Base-by-base conservation (phyloP, 208 protist genomes). In the Herpetomonas samuelpessoai region DNA sequence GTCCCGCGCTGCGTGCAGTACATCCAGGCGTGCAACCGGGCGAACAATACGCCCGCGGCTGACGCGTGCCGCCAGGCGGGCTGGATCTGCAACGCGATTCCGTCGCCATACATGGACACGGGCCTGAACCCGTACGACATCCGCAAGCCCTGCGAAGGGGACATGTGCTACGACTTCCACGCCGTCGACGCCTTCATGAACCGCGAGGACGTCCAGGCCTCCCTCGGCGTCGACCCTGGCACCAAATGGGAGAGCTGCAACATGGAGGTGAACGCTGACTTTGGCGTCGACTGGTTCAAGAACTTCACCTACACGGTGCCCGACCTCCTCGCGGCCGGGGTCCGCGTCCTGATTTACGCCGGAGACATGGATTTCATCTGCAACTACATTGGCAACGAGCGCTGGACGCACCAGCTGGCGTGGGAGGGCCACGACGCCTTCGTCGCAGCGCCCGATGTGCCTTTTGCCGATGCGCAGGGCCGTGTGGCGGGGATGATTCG, bases 361-460 rank as follows among this genome's bases (percentile, higher is more conserved):
- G 95, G 95, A 10, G 93, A 97, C 39, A 60, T 74, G 46, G 94
- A 98, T 69, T 97, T 81, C 57, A 93, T 96, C 57, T 97, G 93
- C 69, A 97, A 97, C 67, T 97, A 79, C 74, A 66, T 97, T 38
- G 93, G 93, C 51, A 96, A 92, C 71, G 70, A 93, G 62, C 71
- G 62, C 24, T 97, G 92, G 92, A 77, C 73, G 7, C 48, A 54
- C 10, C 68, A 30, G 14, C 55, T 97, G 56, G 19, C 78, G 39
- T 98, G 95, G 93, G 26, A 73, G 9, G 83, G 84, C 41, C 67
- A 81, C 27, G 61, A 35, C 2, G 81, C 38, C 9, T 93, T 97
- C 62, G 61, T 71, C 21, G 62, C 57, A 0, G 83, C 89, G 4
- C n/a, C 41, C 0, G 65, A 86, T 48, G 26, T 56, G n/a, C 52